These are phyloP conservation scores for Blepharisma japonicum DNA, from an alignment of 73 alveolate species.

Conservation along the genomic window DNA sequence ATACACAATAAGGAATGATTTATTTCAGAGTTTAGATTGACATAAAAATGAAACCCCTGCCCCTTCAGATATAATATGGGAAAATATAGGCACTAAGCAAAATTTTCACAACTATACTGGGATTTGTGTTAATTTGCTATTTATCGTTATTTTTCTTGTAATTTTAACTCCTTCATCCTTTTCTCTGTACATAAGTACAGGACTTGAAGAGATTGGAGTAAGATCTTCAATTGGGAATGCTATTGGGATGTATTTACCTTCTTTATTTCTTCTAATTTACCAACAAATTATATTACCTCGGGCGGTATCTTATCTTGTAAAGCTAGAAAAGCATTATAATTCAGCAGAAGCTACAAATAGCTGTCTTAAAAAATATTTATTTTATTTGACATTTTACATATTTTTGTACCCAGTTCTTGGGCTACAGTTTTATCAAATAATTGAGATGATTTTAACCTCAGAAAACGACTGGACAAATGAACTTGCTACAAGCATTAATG, in stretches of 20 bases:
- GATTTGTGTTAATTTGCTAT: background rate
- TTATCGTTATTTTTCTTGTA: background rate
- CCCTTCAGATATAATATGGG: background rate
- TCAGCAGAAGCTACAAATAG: background rate
- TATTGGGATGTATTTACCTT: slow-evolving; percentile 12
- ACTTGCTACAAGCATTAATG: slow-evolving; percentile 15
- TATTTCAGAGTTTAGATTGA: background rate
- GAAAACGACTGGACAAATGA: slow-evolving; percentile 1
- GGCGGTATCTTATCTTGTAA: slow-evolving; percentile 1
- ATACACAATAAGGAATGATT: background rate
- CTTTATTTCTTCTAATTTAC: background rate
- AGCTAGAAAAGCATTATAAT: background rate
- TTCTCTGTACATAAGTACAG: background rate
- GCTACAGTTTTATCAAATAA: background rate
- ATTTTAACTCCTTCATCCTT: slow-evolving; percentile 24
- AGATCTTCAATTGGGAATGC: background rate
- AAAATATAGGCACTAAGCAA: background rate
- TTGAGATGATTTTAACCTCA: slow-evolving; percentile 10
- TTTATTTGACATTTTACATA: slow-evolving; percentile 15
- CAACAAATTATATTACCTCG: slow-evolving; percentile 21
- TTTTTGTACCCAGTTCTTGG: slow-evolving; percentile 25
- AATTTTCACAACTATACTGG: background rate
- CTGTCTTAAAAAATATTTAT: slow-evolving; percentile 3
- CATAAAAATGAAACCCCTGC: background rate
- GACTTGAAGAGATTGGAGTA: background rate